These are phyloP conservation scores for Voacanga thouarsii DNA, from an alignment of 257 asterid species.

Conservation along the genomic window DNA sequence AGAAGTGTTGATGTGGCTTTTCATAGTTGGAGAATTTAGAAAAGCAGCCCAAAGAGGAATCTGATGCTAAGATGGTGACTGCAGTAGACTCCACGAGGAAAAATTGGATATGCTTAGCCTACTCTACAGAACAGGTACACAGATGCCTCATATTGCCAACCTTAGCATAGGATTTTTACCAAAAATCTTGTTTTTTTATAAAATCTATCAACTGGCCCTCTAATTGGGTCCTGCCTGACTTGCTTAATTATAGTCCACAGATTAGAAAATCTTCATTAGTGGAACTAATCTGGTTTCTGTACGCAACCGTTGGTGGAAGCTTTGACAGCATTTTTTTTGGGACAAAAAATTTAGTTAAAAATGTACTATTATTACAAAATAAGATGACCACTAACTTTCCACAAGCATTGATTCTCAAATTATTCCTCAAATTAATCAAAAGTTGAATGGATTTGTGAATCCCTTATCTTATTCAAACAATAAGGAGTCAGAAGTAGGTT, in stretches of 20 bases:
- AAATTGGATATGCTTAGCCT: background rate
- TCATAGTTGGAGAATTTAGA: background rate
- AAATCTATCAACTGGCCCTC: background rate
- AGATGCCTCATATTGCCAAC: background rate
- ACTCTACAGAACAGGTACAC: background rate
- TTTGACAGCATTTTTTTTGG: background rate
- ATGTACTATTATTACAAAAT: background rate
- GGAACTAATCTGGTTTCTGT: constrained; percentile 34
- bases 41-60: constrained; percentile 26
- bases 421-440: background rate
- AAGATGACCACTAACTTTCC: background rate
- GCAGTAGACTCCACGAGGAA: background rate
- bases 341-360: background rate
- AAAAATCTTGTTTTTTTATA: background rate
- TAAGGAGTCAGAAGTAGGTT: background rate
- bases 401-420: background rate
- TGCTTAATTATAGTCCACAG: background rate
- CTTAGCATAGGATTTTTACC: background rate
- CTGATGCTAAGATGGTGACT: constrained; percentile 20
- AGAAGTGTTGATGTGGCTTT: background rate
- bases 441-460: too few relatives aligned
- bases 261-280: background rate
- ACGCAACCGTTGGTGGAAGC: constrained; percentile 33
- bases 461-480: background rate
- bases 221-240: constrained; percentile 18